phyloP scores from a whole-genome alignment of 106 monocot species.

The Dioscorea dumetorum region DNA sequence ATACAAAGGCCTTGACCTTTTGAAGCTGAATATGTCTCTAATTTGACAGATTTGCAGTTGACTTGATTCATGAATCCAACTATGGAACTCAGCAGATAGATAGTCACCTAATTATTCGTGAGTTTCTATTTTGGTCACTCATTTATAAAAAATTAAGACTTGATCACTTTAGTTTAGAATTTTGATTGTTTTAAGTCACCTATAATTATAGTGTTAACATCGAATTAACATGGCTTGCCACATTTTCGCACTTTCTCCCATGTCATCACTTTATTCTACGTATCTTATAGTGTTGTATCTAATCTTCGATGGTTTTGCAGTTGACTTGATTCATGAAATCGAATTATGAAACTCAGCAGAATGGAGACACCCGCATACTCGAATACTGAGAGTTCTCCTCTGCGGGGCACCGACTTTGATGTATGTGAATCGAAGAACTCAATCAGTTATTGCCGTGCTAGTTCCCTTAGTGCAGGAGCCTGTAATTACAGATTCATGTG shows the following conservation, averaged over 20 bases:
- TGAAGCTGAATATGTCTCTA: conserved; percentile 67
- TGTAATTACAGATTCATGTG: conserved; percentile 6
- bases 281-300: too few species aligned
- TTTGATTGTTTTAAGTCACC: too few species aligned
- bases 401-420: conserved; percentile 55
- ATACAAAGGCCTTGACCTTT: conserved; percentile 80
- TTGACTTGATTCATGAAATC: conserved; percentile 13
- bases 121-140: too few species aligned
- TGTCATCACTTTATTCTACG: too few species aligned
- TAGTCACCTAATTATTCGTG: too few species aligned
- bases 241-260: too few species aligned
- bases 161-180: too few species aligned
- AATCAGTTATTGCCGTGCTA: conserved; percentile 59
- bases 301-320: conserved; percentile 23
- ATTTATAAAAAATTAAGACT: too few species aligned
- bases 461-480: conserved; percentile 75
- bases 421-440: conserved; percentile 52
- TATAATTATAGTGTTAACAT: too few species aligned
- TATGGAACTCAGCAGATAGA: conserved; percentile 49
- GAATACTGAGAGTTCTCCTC: conserved; percentile 54
- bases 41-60: conserved; percentile 23
- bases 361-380: conserved; percentile 68
- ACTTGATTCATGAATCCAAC: conserved; percentile 11
- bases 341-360: conserved; percentile 40
- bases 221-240: too few species aligned